Evolutionary conservation across 768 basidiomycete genomes (phyloP), one percentile per base, ranked within the genome.

Genomic region (Filobasidium wieringae): DNA sequence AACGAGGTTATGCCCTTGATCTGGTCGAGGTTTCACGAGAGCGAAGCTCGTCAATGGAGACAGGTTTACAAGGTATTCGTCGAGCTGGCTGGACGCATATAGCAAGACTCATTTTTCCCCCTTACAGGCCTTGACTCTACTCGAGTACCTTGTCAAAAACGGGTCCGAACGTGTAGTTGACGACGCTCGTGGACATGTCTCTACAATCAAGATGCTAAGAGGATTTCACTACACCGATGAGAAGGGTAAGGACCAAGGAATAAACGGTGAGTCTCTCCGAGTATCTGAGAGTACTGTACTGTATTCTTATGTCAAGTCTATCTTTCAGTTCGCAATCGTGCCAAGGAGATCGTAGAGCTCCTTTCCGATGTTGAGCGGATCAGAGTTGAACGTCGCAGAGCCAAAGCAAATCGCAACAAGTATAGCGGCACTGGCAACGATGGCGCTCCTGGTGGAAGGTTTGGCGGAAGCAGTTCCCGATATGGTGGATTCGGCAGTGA

Each of bases 1-100:
- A 99, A 97, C 75, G 93, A 99, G 77, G 90, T 97, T 70, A 96
- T 99, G 91, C 93, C 95, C 3, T 84, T 82, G 68, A 95, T 96
- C 65, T 97, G 95, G 74, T 80, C 83, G 7, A 63, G 70, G 15
- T 69, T 71, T 57, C 67, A 69, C 65, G 68, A 71, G 74, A 97
- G 97, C 76, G 95, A 99, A 75, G 95, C 95, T 0, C 79, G 86
- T 22, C 88, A 99, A 71, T 99, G 95, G 95, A 80, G 95, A 33
- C 91, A 99, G 74, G 97, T 99, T 58, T 99, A 99, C 81, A 99
- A 99, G 80, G 89, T 83, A 37, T 19, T 77, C 58, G 19, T 19
- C 29, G 29, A 27, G 45, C 31, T 17, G 14, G 17, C 8, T 12
- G n/a, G 14, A 15, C 5, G 19, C 34, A 47, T 5, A 41, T 15